Base-by-base conservation (phyloP, 169 alveolate genomes). In the Plasmodium vivax region DNA sequence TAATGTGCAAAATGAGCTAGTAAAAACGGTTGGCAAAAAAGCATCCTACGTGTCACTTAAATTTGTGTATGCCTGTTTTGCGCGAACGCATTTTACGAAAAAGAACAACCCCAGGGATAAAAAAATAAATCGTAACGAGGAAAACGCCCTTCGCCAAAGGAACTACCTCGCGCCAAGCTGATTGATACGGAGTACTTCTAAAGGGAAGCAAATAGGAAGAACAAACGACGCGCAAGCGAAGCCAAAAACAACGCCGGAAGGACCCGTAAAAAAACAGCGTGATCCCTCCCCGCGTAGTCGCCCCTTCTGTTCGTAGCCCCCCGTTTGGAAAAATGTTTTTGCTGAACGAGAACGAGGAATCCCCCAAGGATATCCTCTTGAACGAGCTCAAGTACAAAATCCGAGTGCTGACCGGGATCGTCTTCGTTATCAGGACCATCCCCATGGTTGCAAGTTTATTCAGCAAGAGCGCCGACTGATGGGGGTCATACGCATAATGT, bases 281-380 rank as follows among this genome's bases (percentile, higher is more conserved):
- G 23, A 51, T 51, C 54, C 54, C 54, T 14, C 54, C 54, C 54
- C 16, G 54, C 14, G 16, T 0, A 43, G 4, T 1, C 54, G 54
- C 68, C 47, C 34, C n/a, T 84, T 62, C 3, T 30, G 10, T 38
- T 36, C 45, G 6, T 12, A 9, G 14, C 43, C 56, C 12, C 56
- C 38, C 45, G 2, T 58, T 62, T 88, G 47, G 10, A 47, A 82
- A 92, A 92, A 92, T 92, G 95, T 92, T 92, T 82, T 47, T 92
- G 54, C 38, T 92, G 54, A 92, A 68, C 54, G 85, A 72, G 45
- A 82, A 73, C n/a, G 92, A 81, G 51, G 92, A 82, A 82, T 92
- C 95, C 71, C 95, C 95, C 38, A 92, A 83, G 80, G 95, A 92
- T 23, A 92, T 92, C 36, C 62, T 92, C 51, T 7, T 92, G 27